phyloP scores from a whole-genome alignment of 2,329 filamentous ascomycete species.

The Seiridium unicorne region DNA sequence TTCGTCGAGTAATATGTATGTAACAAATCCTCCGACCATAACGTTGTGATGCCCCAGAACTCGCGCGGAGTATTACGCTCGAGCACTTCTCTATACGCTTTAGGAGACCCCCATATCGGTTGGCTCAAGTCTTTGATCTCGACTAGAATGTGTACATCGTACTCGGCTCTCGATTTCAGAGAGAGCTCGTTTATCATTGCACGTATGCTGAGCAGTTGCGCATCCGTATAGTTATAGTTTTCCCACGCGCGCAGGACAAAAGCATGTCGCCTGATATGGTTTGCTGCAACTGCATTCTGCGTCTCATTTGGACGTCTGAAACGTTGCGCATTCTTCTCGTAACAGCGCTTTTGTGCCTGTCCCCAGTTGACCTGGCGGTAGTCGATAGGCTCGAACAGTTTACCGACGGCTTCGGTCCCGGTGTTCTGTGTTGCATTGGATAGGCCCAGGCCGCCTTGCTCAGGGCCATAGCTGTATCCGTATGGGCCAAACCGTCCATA shows the following conservation, averaged over 20 bases:
- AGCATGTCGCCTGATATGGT: background rate
- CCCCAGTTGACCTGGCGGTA: too few species aligned
- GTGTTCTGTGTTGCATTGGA: too few species aligned
- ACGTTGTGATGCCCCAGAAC: background rate
- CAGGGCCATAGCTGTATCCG: too few species aligned
- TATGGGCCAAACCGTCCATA: too few species aligned
- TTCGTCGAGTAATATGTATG: background rate
- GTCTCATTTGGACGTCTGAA: background rate
- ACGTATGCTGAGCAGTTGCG: background rate
- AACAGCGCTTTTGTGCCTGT: too few species aligned
- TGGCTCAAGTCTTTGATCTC: background rate
- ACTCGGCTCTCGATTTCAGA: background rate
- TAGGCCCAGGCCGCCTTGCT: too few species aligned
- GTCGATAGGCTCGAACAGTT: too few species aligned
- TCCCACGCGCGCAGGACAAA: background rate
- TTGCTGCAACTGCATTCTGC: background rate
- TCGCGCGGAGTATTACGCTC: background rate
- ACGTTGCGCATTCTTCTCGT: background rate
- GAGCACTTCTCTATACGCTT: background rate
- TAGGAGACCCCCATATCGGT: background rate
- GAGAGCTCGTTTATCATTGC: background rate
- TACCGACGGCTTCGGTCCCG: too few species aligned
- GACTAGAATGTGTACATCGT: background rate
- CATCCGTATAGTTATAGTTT: background rate
- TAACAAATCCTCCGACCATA: background rate